These are phyloP conservation scores for Periconia macrospinosa DNA, from an alignment of 2,329 filamentous ascomycete genomes.

Conservation along the genomic window DNA sequence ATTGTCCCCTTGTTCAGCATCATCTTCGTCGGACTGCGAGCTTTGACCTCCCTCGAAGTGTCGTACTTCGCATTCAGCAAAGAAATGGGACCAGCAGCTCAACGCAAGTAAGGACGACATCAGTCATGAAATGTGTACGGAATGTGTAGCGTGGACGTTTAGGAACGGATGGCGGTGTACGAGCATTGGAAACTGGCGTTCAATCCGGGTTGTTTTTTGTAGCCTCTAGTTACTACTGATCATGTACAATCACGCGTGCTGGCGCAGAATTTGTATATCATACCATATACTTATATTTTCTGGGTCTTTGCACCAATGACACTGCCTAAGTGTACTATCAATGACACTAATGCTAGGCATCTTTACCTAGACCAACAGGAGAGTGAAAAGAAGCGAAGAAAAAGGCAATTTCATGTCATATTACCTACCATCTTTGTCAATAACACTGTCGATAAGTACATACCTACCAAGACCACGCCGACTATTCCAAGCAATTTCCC, in stretches of 20 bases:
- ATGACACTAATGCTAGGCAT: too few relatives aligned
- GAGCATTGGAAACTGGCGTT: conserved; percentile 1
- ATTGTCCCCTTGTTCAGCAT: conserved; percentile 74
- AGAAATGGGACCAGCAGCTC: conserved; percentile 85
- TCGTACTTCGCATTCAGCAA: conserved; percentile 96
- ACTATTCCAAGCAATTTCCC: too few relatives aligned
- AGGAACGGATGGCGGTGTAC: not conserved
- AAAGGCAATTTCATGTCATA: too few relatives aligned
- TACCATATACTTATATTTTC: not conserved
- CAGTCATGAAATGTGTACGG: not conserved
- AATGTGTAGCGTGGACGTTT: not conserved
- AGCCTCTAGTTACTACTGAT: not conserved
- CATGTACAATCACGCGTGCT: not conserved
- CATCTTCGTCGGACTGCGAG: conserved; percentile 74
- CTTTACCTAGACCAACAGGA: too few relatives aligned
- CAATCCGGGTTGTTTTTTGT: not conserved
- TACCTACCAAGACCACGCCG: too few relatives aligned
- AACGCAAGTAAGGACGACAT: conserved; percentile 69
- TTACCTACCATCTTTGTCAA: too few relatives aligned
- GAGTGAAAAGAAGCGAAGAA: too few relatives aligned
- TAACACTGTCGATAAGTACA: too few relatives aligned
- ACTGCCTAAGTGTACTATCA: too few relatives aligned
- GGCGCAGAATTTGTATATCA: not conserved
- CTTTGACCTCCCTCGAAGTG: conserved; percentile 79
- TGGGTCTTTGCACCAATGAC: not conserved